phyloP scores from a whole-genome alignment of 805 yeast genomes.

The Saturnispora zaruensis region DNA sequence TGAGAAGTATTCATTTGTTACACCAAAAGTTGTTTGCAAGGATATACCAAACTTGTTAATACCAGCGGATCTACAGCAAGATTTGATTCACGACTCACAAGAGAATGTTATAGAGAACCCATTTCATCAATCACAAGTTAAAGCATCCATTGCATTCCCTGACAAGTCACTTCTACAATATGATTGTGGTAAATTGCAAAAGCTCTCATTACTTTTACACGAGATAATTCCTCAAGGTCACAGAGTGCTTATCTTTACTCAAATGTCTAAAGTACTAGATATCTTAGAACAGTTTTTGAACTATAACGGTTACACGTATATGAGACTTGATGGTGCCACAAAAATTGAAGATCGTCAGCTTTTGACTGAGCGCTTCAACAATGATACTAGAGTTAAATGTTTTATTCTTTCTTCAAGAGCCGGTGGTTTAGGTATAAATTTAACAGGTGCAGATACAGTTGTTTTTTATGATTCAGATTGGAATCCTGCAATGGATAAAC shows the following conservation, averaged over 20 bases:
- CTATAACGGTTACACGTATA: constrained; percentile 86
- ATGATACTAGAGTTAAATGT: constrained; percentile 77
- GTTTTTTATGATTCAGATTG: constrained; percentile 97
- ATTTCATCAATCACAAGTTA: constrained; percentile 77
- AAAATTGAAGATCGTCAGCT: constrained; percentile 95
- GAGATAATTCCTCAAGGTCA: constrained; percentile 82
- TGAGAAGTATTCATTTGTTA: constrained; percentile 74
- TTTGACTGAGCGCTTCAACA: constrained; percentile 85
- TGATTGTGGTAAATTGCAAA: constrained; percentile 95
- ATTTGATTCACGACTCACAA: constrained; percentile 26
- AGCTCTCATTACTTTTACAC: constrained; percentile 64
- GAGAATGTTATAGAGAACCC: constrained; percentile 32
- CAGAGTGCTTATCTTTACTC: constrained; percentile 91
- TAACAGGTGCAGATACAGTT: constrained; percentile 98
- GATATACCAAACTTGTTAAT: constrained; percentile 52
- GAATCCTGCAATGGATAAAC: constrained; percentile 99
- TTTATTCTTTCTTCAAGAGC: constrained; percentile 92
- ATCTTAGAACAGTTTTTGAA: constrained; percentile 87
- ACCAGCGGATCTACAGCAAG: constrained; percentile 30
- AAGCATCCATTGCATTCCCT: constrained; percentile 89
- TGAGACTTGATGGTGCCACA: constrained; percentile 96
- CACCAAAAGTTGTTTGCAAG: constrained; percentile 76
- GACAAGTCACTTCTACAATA: constrained; percentile 86
- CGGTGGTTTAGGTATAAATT: constrained; percentile 95
- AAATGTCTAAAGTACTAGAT: constrained; percentile 95